phyloP scores from a whole-genome alignment of 306 rosid species.

The Sechiopsis laciniata region DNA sequence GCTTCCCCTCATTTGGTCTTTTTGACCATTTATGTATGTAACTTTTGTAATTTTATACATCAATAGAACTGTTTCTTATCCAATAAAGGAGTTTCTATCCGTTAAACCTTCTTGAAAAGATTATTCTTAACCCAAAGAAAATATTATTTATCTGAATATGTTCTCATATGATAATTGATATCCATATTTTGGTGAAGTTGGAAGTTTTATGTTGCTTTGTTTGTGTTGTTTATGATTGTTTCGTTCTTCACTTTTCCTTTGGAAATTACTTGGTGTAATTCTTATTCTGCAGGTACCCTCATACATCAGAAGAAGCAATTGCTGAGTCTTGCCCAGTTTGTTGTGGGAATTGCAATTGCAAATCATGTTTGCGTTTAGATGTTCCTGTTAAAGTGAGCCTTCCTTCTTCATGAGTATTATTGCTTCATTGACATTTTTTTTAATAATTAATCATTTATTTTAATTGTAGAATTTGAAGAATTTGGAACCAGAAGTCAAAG shows the following conservation, averaged over 20 bases:
- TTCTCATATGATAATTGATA: neutral
- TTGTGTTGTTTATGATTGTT: neutral
- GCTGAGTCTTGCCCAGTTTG: conserved; percentile 70
- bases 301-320: conserved; percentile 37
- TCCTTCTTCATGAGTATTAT: conserved; percentile 7
- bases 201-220: neutral
- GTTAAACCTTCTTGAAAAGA: neutral
- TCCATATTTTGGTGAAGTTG: neutral
- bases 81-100: neutral
- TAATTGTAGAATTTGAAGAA: conserved; percentile 23
- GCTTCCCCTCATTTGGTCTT: too few relatives aligned
- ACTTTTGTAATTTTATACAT: too few relatives aligned
- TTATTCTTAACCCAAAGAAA: neutral
- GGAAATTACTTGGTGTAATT: neutral
- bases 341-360: conserved; percentile 75
- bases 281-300: conserved; percentile 59
- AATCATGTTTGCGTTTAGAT: conserved; percentile 52
- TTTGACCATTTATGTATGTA: too few relatives aligned
- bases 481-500: neutral
- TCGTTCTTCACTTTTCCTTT: neutral
- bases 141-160: neutral
- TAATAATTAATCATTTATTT: neutral
- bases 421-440: neutral
- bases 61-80: too few relatives aligned
- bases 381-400: conserved; percentile 35